phyloP scores from a whole-genome alignment of 192 early-diverging fungal species.

The Coemansia sp. region DNA sequence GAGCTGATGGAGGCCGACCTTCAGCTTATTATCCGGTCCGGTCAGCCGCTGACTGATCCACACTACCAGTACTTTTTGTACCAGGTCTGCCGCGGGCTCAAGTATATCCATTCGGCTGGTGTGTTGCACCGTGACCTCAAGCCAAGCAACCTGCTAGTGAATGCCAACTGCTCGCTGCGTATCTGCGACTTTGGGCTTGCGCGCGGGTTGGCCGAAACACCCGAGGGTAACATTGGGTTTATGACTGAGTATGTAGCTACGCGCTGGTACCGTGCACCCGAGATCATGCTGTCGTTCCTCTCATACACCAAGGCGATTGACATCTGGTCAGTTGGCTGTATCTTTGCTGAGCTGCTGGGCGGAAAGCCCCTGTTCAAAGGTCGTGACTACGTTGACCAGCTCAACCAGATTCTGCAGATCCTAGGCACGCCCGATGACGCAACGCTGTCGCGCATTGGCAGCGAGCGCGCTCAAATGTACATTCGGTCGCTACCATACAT shows the following conservation, averaged over 20 bases:
- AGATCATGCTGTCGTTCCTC: conserved; percentile 97
- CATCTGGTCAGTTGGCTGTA: conserved; percentile 99
- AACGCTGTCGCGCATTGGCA: conserved; percentile 82
- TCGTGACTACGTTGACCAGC: conserved; percentile 95
- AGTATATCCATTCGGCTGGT: conserved; percentile 98
- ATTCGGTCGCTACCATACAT: conserved; percentile 87
- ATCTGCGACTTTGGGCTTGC: conserved; percentile 99
- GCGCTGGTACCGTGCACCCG: conserved; percentile 98
- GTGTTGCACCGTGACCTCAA: conserved; percentile 98
- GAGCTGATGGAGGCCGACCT: conserved; percentile 99
- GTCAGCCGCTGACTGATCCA: conserved; percentile 89
- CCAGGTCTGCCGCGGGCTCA: conserved; percentile 94
- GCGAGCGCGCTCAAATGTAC: conserved; percentile 93
- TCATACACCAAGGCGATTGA: conserved; percentile 99
- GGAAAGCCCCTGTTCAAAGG: conserved; percentile 95
- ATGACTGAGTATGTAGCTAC: conserved; percentile 99
- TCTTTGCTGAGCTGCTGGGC: conserved; percentile 96
- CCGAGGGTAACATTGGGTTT: conserved; percentile 81
- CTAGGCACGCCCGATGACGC: conserved; percentile 95
- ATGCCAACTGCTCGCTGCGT: conserved; percentile 89
- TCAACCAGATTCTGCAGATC: conserved; percentile 94
- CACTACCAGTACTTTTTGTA: conserved; percentile 99
- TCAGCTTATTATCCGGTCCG: conserved; percentile 92
- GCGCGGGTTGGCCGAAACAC: conserved; percentile 81
- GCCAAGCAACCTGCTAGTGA: conserved; percentile 86